These are phyloP conservation scores for Fusarium albidum DNA, from an alignment of 2,329 filamentous ascomycete genomes.

Conservation along the genomic window DNA sequence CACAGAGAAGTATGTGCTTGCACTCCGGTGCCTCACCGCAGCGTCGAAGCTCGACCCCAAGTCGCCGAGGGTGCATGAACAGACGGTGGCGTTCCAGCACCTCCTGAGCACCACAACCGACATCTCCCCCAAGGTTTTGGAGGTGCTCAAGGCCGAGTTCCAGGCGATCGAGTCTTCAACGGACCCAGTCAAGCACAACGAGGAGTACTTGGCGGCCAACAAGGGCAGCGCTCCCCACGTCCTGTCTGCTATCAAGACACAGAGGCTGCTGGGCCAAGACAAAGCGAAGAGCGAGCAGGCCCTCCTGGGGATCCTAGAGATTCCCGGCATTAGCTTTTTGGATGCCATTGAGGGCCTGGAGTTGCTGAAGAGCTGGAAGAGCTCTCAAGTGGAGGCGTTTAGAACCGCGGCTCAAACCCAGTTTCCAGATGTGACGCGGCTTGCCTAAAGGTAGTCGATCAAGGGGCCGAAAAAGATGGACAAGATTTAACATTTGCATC, in stretches of 20 bases:
- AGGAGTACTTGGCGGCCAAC: slow-evolving; percentile 70
- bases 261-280: slow-evolving; percentile 66
- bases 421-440: slow-evolving; percentile 60
- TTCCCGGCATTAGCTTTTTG: slow-evolving; percentile 59
- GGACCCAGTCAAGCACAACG: slow-evolving; percentile 71
- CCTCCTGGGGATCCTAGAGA: slow-evolving; percentile 65
- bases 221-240: slow-evolving; percentile 68
- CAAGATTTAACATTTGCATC: slow-evolving; percentile 4
- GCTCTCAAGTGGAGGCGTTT: slow-evolving; percentile 56
- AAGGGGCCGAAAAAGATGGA: slow-evolving; percentile 9
- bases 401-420: slow-evolving; percentile 57
- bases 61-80: slow-evolving; percentile 78
- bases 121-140: slow-evolving; percentile 69
- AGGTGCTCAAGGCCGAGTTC: slow-evolving; percentile 76
- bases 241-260: slow-evolving; percentile 68
- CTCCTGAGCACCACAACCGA: slow-evolving; percentile 64
- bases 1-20: slow-evolving; percentile 85
- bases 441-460: slow-evolving; percentile 42
- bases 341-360: slow-evolving; percentile 61
- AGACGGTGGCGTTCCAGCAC: slow-evolving; percentile 74
- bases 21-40: slow-evolving; percentile 83
- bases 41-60: slow-evolving; percentile 73
- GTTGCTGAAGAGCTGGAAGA: slow-evolving; percentile 58
- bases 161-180: slow-evolving; percentile 64
- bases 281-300: slow-evolving; percentile 67